Base-by-base conservation (phyloP, 2,329 filamentous ascomycete genomes). In the Aspergillus versicolor region DNA sequence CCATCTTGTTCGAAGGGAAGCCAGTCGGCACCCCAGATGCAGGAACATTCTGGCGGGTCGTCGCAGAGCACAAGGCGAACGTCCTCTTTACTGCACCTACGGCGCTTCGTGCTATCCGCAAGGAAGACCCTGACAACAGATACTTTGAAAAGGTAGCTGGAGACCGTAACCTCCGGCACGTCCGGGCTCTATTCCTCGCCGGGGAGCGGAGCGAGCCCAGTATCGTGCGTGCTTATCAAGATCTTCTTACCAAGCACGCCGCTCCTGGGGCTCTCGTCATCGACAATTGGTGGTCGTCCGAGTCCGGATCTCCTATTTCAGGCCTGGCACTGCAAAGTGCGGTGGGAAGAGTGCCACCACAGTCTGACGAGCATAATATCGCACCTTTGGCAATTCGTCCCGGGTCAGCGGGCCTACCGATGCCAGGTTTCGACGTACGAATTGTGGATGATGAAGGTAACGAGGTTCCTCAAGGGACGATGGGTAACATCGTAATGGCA, bases 1-100 rank as follows among this genome's bases (percentile, higher is more conserved):
- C 91, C 0, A 84, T 97, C 1, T 79, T 97, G 0, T 97, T 92
- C 72, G 92, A 97, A 75, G 93, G 92, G n/a, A 97, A 97, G 64
- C 92, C 92, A 0, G 81, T 96, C 12, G 92, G 92, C 4, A 96
- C 92, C 0, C 92, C 92, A 0, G 87, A 96, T 65, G 89, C 91
- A 0, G 88, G 90, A 5, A 88, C 89, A 0, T 94, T 97, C 71
- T 97, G 92, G 92, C 82, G 92, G 2, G 85, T 96, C 17, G 75
- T 95, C 4, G 88, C 92, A 63, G 89, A 95, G 66, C 88, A 97
- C 78, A 88, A 88, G 67, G 91, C 95, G 54, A 95, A 90, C 60
- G 84, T 85, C 5, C 80, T 96, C 65, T 96, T 90, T 70, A 96
- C 92, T 0, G 93, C 92, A 0, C 92, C 92, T 0, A 97, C 85